Evolutionary conservation across 2,329 filamentous ascomycete genomes (phyloP).

Genomic region (Exophiala sp.): DNA sequence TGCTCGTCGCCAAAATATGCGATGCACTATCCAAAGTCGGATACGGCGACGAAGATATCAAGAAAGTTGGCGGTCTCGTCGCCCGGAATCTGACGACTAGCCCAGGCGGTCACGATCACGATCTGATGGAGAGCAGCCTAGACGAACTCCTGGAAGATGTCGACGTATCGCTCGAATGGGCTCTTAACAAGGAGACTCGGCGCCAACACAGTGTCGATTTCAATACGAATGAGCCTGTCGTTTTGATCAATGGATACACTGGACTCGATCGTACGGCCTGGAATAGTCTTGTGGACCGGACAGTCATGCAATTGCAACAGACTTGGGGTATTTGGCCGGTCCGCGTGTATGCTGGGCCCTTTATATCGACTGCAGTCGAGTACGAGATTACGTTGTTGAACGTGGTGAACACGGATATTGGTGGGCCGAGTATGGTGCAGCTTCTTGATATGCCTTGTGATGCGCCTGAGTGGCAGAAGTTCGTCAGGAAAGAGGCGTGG

Average conservation of each 20-base stretch:
- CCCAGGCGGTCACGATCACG: neutral
- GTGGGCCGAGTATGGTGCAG: conserved; percentile 28
- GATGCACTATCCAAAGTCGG: conserved; percentile 13
- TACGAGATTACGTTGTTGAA: conserved; percentile 26
- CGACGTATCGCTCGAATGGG: conserved; percentile 11
- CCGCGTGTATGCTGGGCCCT: conserved; percentile 20
- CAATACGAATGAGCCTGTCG: conserved; percentile 28
- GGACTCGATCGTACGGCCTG: neutral
- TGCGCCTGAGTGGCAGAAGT: conserved; percentile 18
- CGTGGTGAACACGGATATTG: conserved; percentile 29
- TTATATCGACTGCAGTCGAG: neutral
- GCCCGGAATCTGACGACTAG: conserved; percentile 16
- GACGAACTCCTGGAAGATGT: conserved; percentile 4
- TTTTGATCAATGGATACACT: conserved; percentile 18
- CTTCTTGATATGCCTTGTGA: conserved; percentile 24
- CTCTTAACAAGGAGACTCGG: conserved; percentile 10
- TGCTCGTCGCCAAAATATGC: conserved; percentile 21
- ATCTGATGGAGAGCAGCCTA: neutral
- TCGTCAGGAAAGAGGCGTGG: conserved; percentile 21
- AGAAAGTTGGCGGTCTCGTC: conserved; percentile 14
- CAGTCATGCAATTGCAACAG: conserved; percentile 15
- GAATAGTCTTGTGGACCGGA: conserved; percentile 5
- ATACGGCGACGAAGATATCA: conserved; percentile 11
- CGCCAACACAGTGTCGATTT: conserved; percentile 14
- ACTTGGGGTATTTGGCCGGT: conserved; percentile 24